Base-by-base conservation (phyloP, 768 basidiomycete species). In the Suillus clintonianus region DNA sequence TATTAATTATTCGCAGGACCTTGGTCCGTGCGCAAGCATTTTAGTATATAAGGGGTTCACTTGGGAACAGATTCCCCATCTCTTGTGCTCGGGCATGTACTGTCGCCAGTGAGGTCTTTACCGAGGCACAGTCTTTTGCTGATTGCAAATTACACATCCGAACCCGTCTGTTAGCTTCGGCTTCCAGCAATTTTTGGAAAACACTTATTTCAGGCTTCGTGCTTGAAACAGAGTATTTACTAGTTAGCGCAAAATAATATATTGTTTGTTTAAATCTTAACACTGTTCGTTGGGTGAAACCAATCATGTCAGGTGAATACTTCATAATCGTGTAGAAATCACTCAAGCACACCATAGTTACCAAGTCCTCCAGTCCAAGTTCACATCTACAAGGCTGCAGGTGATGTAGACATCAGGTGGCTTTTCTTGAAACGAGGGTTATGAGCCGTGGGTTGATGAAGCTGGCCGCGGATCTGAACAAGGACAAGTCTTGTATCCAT, bases 61-160 rank as follows among this genome's bases (percentile, higher is more conserved):
- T 50, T 34, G 19, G 19, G 0, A 50, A 57, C 15, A 17, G 19
- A 65, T 74, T 82, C 80, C 70, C 70, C 70, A 89, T 89, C 89
- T 90, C 89, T 94, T 94, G 91, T 92, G 90, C 90, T 92, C 89
- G 91, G 90, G 90, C 89, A 90, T 87, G 90, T 88, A 91, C 89
- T 90, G 89, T 91, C 89, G 89, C 87, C 88, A 90, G 91, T 93
- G 92, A 94, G 90, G 92, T 94, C 83, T 87, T 82, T 90, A 93
- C 91, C 89, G 92, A 94, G 90, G 87, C 89, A 88, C 87, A 90
- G 89, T 90, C 84, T 80, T 90, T 92, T 91, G 90, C 89, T 92
- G 87, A 88, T 92, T 92, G 90, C 90, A 92, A 92, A 92, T 90
- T 91, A 91, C 84, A 91, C 90, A 93, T 93, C 91, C 91, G 90